Conservation (phyloP, 345 rosid species). For the Acer campestre region DNA sequence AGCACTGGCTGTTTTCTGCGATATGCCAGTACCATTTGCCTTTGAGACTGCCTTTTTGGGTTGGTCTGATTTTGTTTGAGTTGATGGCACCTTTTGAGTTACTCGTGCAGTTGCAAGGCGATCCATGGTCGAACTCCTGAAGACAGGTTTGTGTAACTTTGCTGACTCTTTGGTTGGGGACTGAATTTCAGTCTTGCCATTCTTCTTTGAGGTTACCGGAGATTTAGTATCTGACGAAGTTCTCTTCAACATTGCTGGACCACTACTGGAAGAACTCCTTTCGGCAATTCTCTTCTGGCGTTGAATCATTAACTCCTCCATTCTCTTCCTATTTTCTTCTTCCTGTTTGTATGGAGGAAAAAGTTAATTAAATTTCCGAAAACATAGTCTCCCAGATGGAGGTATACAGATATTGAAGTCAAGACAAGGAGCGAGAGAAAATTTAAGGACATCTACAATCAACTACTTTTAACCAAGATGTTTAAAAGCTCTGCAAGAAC, state of each 20-base stretch:
- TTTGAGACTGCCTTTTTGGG: constrained; percentile 47
- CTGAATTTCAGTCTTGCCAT: constrained; percentile 38
- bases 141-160: constrained; percentile 49
- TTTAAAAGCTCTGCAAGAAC: background rate
- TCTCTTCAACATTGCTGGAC: constrained; percentile 45
- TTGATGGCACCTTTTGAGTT: constrained; percentile 43
- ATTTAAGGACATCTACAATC: background rate
- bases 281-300: constrained; percentile 95
- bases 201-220: constrained; percentile 30
- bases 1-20: constrained; percentile 35
- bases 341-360: constrained; percentile 50
- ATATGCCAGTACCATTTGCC: constrained; percentile 34
- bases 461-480: background rate
- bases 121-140: constrained; percentile 84
- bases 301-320: constrained; percentile 69
- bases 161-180: constrained; percentile 45
- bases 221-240: constrained; percentile 36
- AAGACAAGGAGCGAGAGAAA: background rate
- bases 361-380: background rate
- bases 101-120: constrained; percentile 75
- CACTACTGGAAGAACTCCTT: constrained; percentile 60
- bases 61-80: constrained; percentile 42
- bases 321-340: constrained; percentile 79
- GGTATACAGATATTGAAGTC: background rate
- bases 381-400: background rate